Conservation (phyloP, 305 asterid genomes). For the Fraxinus angustifolia region DNA sequence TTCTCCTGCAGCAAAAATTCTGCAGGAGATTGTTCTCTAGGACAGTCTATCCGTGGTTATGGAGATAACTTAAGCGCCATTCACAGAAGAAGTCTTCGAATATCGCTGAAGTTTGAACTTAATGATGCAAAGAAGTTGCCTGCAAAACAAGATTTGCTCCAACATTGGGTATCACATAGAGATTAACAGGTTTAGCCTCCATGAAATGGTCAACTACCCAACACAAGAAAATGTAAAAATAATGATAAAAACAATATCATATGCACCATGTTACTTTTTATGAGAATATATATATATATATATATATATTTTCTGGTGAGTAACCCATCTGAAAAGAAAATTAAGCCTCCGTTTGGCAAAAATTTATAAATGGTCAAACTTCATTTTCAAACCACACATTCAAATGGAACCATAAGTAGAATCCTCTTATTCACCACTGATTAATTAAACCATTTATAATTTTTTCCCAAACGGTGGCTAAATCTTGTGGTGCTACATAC, state of each 20-base stretch:
- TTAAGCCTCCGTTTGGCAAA: background rate
- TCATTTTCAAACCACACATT: background rate
- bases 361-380: background rate
- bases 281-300: background rate
- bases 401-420: background rate
- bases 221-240: background rate
- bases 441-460: background rate
- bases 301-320: no score
- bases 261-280: background rate
- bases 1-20: conserved; percentile 12
- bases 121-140: conserved; percentile 65
- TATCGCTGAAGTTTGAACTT: conserved; percentile 70
- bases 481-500: conserved; percentile 33
- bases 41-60: background rate
- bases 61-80: conserved; percentile 23
- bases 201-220: background rate
- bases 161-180: background rate
- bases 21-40: conserved; percentile 12
- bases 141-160: conserved; percentile 33
- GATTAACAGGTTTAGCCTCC: background rate
- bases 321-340: background rate
- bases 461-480: background rate
- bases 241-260: background rate
- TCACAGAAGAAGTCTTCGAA: conserved; percentile 69
- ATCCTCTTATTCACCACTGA: background rate